Evolutionary conservation across 1,284 basidiomycete species (phyloP), one percentile per base, ranked within the genome.

Genomic region (Ustilago sp.): DNA sequence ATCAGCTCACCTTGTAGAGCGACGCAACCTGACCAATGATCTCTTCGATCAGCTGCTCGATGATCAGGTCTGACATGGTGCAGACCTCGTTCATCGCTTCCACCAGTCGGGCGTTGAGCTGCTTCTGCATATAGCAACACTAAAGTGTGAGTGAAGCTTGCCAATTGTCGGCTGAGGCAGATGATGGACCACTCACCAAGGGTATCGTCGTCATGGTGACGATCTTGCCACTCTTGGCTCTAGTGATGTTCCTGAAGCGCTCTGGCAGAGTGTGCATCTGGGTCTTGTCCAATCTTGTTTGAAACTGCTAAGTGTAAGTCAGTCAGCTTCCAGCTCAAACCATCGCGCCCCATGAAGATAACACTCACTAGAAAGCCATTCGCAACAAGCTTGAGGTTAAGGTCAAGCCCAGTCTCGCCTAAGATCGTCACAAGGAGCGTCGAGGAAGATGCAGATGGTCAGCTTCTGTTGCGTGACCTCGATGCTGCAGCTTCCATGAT

Each of bases 81-180:
- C 95, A 87, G 0, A 93, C 90, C 84, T 94, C 93, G 66, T 93
- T 92, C 28, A 94, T 86, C 0, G 92, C 91, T 80, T 94, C 93
- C 79, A 92, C 92, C 90, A 93, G 91, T 60, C 93, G 88, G 0
- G 92, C 91, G 80, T 94, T 94, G 86, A 93, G 88, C 83, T 94
- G 93, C 85, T 93, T 93, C 75, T 79, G 56, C n/a, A n/a, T 13
- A 4, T 28, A 12, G n/a, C 15, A 12, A 17, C 5, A n/a, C 13
- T 4, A 8, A 9, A 4, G 32, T 34, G 8, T 36, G 6, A 35
- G 23, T 6, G 34, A 12, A 53, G 19, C 4, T 19, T 19, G 17
- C 43, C 7, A n/a, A 45, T 13, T 45, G n/a, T 19, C 34, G 19
- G 39, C 17, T 56, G 5, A 15, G 19, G 0, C 0, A 23, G 7